phyloP scores from a whole-genome alignment of 2,329 filamentous ascomycete species.

The Colletotrichum scovillei region DNA sequence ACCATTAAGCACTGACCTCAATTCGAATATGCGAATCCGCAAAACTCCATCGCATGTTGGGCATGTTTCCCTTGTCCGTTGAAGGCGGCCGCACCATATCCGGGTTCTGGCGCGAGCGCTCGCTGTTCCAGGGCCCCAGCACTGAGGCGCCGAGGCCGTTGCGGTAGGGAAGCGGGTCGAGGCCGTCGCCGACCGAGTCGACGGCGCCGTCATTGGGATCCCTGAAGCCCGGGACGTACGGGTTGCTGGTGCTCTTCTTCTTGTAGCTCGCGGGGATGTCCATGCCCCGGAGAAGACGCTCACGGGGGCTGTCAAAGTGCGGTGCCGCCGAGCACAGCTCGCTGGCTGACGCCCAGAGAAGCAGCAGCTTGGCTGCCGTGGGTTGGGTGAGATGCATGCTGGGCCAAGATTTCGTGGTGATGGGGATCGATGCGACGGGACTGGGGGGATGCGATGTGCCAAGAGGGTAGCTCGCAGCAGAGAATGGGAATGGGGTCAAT shows the following conservation, averaged over 20 bases:
- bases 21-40: constrained; percentile 73
- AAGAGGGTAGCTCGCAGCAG: constrained; percentile 1
- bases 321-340: constrained; percentile 31
- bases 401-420: neutral
- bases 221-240: constrained; percentile 69
- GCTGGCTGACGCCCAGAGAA: constrained; percentile 25
- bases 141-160: constrained; percentile 74
- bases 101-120: constrained; percentile 76
- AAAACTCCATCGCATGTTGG: constrained; percentile 80
- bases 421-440: neutral
- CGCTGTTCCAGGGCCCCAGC: constrained; percentile 76
- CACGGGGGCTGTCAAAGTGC: constrained; percentile 62
- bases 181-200: constrained; percentile 67
- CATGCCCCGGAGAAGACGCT: constrained; percentile 63
- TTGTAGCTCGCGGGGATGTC: constrained; percentile 56
- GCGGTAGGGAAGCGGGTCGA: constrained; percentile 74
- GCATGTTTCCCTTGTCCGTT: constrained; percentile 77
- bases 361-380: constrained; percentile 29
- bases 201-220: constrained; percentile 73
- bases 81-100: constrained; percentile 78
- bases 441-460: neutral
- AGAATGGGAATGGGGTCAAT: neutral
- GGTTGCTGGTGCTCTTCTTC: constrained; percentile 50
- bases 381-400: constrained; percentile 34
- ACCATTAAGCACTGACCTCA: constrained; percentile 56